These are phyloP conservation scores for Arthrobotrys megalospora DNA, from an alignment of 2,329 filamentous ascomycete genomes.

Conservation along the genomic window DNA sequence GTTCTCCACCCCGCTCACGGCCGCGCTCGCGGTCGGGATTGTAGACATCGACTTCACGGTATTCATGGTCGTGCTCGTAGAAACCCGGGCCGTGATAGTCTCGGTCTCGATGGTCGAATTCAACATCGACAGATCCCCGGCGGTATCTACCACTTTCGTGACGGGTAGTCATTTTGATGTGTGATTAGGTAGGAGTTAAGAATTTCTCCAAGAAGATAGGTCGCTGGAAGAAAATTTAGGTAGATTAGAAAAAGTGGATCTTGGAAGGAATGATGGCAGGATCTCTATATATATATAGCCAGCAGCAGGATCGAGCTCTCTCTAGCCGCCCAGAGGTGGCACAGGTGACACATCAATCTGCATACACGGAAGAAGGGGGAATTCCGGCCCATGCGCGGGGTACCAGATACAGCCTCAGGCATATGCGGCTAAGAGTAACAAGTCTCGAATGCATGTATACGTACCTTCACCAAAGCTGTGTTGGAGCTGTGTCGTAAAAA, in stretches of 20 bases:
- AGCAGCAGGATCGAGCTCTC: not conserved
- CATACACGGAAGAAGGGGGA: conserved; percentile 14
- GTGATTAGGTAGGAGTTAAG: conserved; percentile 11
- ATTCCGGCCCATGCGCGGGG: not conserved
- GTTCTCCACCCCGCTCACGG: conserved; percentile 48
- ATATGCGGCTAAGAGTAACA: conserved; percentile 19
- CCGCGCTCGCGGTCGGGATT: conserved; percentile 23
- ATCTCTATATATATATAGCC: not conserved
- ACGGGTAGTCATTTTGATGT: conserved; percentile 41
- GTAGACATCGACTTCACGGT: conserved; percentile 51
- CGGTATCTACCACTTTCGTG: conserved; percentile 47
- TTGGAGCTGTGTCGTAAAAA: conserved; percentile 34
- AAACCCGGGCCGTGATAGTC: conserved; percentile 50
- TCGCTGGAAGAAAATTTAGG: not conserved
- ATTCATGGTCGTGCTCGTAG: conserved; percentile 58
- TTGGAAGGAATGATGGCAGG: not conserved
- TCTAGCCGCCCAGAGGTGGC: conserved; percentile 33
- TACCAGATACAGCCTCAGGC: conserved; percentile 16
- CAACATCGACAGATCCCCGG: conserved; percentile 55
- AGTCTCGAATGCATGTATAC: conserved; percentile 12
- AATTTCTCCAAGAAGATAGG: conserved; percentile 5
- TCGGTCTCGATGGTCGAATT: conserved; percentile 57
- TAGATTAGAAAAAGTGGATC: conserved; percentile 16
- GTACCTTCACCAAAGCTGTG: conserved; percentile 45
- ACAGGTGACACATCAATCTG: conserved; percentile 35